phyloP scores from a whole-genome alignment of 768 basidiomycete species.

The Russula olivacea region DNA sequence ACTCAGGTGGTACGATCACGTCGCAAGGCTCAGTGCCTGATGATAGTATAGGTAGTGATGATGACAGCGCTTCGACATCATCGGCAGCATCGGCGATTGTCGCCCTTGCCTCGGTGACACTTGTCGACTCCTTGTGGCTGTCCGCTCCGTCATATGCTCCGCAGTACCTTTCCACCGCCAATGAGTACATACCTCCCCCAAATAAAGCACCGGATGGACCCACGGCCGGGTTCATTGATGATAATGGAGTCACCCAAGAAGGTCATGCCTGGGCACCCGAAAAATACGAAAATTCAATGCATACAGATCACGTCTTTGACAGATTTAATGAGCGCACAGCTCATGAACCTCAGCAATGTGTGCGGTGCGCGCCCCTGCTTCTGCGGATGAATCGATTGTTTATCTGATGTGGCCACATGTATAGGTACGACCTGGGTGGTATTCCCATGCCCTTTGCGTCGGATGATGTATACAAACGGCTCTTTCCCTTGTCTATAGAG shows the following conservation, averaged over 20 bases:
- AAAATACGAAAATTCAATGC: slow-evolving; percentile 72
- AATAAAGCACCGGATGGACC: slow-evolving; percentile 38
- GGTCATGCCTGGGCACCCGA: slow-evolving; percentile 60
- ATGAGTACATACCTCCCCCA: slow-evolving; percentile 63
- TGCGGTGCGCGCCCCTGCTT: slow-evolving; percentile 54
- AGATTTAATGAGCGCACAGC: slow-evolving; percentile 69
- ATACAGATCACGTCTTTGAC: slow-evolving; percentile 82
- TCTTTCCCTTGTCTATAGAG: slow-evolving; percentile 59
- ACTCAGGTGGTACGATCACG: not conserved
- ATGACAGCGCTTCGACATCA: slow-evolving; percentile 36
- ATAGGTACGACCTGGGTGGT: slow-evolving; percentile 83
- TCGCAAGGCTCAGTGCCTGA: not conserved
- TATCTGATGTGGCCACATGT: slow-evolving; percentile 5
- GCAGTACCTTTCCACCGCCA: slow-evolving; percentile 65
- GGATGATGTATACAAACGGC: slow-evolving; percentile 59
- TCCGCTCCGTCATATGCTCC: slow-evolving; percentile 59
- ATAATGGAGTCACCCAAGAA: slow-evolving; percentile 37
- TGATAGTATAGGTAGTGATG: slow-evolving; percentile 23
- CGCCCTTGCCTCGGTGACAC: slow-evolving; percentile 49
- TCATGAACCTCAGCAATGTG: slow-evolving; percentile 74
- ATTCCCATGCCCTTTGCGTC: slow-evolving; percentile 81
- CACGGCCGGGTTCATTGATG: slow-evolving; percentile 38
- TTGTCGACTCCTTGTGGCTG: slow-evolving; percentile 61
- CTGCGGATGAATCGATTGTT: not conserved
- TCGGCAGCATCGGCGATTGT: slow-evolving; percentile 40